Evolutionary conservation across 1,284 basidiomycete species (phyloP).

Genomic region (Microbotryomycetes sp.): DNA sequence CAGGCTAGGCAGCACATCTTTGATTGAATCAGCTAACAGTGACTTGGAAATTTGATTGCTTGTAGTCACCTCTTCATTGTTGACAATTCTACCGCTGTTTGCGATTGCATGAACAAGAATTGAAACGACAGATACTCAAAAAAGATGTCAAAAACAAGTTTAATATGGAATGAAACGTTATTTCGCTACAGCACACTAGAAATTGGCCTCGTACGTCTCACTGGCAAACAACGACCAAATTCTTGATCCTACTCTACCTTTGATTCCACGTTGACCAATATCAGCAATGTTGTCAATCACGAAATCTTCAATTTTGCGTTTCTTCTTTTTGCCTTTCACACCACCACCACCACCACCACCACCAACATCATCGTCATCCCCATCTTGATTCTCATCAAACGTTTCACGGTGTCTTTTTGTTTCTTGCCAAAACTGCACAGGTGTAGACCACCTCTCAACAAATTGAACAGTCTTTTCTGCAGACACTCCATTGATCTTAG

Average conservation of each 20-base stretch:
- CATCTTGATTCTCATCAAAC: slow-evolving; percentile 3
- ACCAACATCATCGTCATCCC: slow-evolving; percentile 7
- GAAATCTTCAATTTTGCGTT: slow-evolving; percentile 23
- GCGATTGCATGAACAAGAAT: too few relatives aligned
- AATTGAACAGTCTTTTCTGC: slow-evolving; percentile 49
- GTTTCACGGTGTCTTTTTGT: slow-evolving; percentile 1
- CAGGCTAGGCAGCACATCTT: too few relatives aligned
- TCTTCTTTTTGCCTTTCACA: slow-evolving; percentile 2
- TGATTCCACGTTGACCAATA: slow-evolving; percentile 18
- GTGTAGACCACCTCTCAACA: slow-evolving; percentile 48
- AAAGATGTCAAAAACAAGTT: too few relatives aligned
- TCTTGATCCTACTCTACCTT: slow-evolving; percentile 18
- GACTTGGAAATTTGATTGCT: too few relatives aligned
- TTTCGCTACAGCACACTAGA: neutral
- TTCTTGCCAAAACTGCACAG: slow-evolving; percentile 29
- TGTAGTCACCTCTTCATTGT: too few relatives aligned
- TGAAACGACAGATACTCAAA: too few relatives aligned
- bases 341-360: neutral
- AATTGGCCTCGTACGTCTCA: neutral
- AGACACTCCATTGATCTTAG: slow-evolving; percentile 50
- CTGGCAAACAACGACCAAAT: slow-evolving; percentile 23
- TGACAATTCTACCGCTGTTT: too few relatives aligned
- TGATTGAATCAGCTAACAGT: too few relatives aligned
- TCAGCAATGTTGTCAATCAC: slow-evolving; percentile 13
- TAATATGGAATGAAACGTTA: too few relatives aligned